Evolutionary conservation across 1,284 basidiomycete species (phyloP).

Genomic region (Moniliophthora roreri): DNA sequence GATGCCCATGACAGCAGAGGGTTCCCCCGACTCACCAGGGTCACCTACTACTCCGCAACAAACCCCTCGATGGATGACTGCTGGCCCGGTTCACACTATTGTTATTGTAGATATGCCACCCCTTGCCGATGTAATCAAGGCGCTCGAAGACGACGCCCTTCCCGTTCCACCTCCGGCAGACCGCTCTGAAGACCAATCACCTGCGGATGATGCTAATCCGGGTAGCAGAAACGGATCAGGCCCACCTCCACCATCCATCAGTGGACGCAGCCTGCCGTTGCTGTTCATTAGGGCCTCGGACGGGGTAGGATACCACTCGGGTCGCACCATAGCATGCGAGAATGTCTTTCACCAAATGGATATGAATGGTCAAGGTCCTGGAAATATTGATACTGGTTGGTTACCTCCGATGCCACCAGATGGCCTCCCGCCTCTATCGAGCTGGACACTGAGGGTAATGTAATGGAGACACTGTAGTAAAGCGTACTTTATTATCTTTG

Average conservation of each 20-base stretch:
- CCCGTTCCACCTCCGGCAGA: constrained; percentile 36
- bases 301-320: constrained; percentile 83
- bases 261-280: constrained; percentile 65
- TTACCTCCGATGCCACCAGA: constrained; percentile 66
- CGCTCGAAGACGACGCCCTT: constrained; percentile 66
- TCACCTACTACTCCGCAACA: constrained; percentile 24
- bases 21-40: constrained; percentile 29
- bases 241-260: constrained; percentile 49
- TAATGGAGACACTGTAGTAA: constrained; percentile 31
- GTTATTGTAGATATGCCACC: constrained; percentile 80
- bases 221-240: constrained; percentile 15
- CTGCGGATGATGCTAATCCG: constrained; percentile 25
- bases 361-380: constrained; percentile 41
- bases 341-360: constrained; percentile 74
- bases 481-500: neutral
- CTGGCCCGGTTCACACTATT: constrained; percentile 64
- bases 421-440: constrained; percentile 45
- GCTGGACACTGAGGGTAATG: constrained; percentile 77
- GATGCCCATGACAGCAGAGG: constrained; percentile 23
- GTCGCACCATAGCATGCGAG: constrained; percentile 79
- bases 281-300: constrained; percentile 74
- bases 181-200: constrained; percentile 34
- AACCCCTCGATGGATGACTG: constrained; percentile 46
- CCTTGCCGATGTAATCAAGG: constrained; percentile 67
- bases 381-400: constrained; percentile 58